These are phyloP conservation scores for Chrysosporium keratinophilum DNA, from an alignment of 2,329 filamentous ascomycete species.

Conservation along the genomic window DNA sequence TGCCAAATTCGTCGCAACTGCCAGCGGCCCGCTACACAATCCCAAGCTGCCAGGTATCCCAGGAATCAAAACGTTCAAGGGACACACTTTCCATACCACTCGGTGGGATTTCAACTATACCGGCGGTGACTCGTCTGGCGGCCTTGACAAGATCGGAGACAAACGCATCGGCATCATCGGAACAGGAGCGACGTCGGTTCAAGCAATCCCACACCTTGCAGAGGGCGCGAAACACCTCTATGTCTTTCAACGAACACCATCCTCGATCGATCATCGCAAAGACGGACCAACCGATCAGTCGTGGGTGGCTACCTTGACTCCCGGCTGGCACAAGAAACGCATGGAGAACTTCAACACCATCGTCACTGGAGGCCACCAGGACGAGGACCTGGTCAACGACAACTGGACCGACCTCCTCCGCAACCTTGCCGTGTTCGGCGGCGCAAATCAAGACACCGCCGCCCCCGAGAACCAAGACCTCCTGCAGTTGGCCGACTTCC, in stretches of 20 bases:
- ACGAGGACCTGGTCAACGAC: not conserved
- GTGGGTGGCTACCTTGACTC: not conserved
- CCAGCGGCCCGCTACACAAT: slow-evolving; percentile 35
- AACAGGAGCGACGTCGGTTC: slow-evolving; percentile 37
- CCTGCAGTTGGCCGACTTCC: slow-evolving; percentile 28
- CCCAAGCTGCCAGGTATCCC: slow-evolving; percentile 38
- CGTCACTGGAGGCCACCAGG: not conserved
- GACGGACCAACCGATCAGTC: not conserved
- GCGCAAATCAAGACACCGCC: slow-evolving; percentile 11
- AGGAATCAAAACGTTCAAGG: slow-evolving; percentile 31
- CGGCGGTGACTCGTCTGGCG: not conserved
- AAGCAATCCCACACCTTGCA: slow-evolving; percentile 33
- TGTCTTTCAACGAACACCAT: slow-evolving; percentile 37
- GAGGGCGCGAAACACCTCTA: slow-evolving; percentile 28
- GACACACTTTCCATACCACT: slow-evolving; percentile 36
- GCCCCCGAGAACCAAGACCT: too few relatives aligned
- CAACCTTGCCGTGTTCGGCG: slow-evolving; percentile 23
- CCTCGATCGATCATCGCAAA: slow-evolving; percentile 14
- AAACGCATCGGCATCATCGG: slow-evolving; percentile 38
- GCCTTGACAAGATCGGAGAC: slow-evolving; percentile 26
- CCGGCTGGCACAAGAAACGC: slow-evolving; percentile 14
- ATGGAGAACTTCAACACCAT: slow-evolving; percentile 13
- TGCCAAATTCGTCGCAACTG: slow-evolving; percentile 33
- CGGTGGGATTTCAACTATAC: slow-evolving; percentile 34
- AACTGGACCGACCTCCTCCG: not conserved